Evolutionary conservation across 1,139 yeast genomes (phyloP).

Genomic region (Ogataea hybrid): DNA sequence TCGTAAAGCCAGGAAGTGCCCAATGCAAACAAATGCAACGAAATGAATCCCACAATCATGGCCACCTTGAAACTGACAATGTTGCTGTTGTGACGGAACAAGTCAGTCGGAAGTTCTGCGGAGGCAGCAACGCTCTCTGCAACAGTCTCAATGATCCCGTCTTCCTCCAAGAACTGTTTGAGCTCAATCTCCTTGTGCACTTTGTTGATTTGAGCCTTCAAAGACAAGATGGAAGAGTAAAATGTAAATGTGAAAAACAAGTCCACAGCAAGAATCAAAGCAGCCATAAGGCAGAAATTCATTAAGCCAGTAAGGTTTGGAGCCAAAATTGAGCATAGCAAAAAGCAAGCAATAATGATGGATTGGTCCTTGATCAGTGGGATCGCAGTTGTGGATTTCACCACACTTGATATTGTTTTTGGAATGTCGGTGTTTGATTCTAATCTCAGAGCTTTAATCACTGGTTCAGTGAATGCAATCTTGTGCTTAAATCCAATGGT

Average conservation of each 20-base stretch:
- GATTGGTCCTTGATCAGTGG: conserved; percentile 77
- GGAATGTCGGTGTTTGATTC: conserved; percentile 41
- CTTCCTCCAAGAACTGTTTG: conserved; percentile 86
- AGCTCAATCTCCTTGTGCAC: conserved; percentile 84
- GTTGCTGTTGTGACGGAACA: conserved; percentile 36
- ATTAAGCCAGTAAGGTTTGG: conserved; percentile 70
- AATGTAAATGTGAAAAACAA: conserved; percentile 76
- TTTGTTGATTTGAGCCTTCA: conserved; percentile 86
- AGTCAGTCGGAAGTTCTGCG: conserved; percentile 32
- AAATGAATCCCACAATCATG: conserved; percentile 66
- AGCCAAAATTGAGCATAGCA: conserved; percentile 67
- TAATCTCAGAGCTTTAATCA: conserved; percentile 40
- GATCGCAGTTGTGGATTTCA: conserved; percentile 58
- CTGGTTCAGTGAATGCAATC: conserved; percentile 68
- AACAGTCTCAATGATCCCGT: conserved; percentile 76
- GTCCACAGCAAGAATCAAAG: conserved; percentile 73
- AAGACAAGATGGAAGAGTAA: conserved; percentile 79
- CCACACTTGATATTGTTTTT: conserved; percentile 54
- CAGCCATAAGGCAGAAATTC: conserved; percentile 79
- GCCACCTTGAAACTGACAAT: conserved; percentile 63
- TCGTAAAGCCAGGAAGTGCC: conserved; percentile 73
- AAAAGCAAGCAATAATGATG: conserved; percentile 71
- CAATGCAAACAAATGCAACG: conserved; percentile 72
- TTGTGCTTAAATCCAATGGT: conserved; percentile 92
- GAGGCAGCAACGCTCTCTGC: conserved; percentile 69